Percentiles rank a stretch among this genome's conserved stretches.
These are phyloP conservation scores for Penicillium arizonense DNA, from an alignment of 495 filamentous ascomycete genomes.

Conservation along the genomic window DNA sequence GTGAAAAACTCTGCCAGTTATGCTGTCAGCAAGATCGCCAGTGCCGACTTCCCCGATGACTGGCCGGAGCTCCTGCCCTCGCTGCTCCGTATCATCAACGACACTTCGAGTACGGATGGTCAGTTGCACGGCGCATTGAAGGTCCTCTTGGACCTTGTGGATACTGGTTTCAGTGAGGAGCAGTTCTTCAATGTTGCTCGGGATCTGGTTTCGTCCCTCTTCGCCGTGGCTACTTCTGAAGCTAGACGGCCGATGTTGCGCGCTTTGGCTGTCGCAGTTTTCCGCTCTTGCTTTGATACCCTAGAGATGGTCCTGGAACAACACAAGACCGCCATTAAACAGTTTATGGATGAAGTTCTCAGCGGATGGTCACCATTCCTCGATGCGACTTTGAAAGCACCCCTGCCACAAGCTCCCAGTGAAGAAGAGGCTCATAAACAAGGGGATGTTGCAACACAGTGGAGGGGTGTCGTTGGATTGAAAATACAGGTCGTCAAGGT, in stretches of 20 bases:
- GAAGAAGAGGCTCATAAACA: constrained; percentile 56
- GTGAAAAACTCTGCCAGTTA: constrained; percentile 82
- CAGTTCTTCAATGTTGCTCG: constrained; percentile 88
- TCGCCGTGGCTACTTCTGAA: constrained; percentile 74
- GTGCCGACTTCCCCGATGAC: constrained; percentile 86
- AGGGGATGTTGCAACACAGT: constrained; percentile 47
- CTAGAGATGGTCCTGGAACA: constrained; percentile 94
- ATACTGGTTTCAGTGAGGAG: constrained; percentile 87
- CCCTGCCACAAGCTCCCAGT: constrained; percentile 62
- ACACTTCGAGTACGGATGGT: constrained; percentile 60
- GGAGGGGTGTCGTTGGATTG: constrained; percentile 77
- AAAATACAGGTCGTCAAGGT: constrained; percentile 88
- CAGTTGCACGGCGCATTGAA: constrained; percentile 87
- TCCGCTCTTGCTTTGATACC: constrained; percentile 87
- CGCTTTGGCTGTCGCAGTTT: constrained; percentile 81
- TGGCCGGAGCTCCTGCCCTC: constrained; percentile 85
- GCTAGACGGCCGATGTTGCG: constrained; percentile 70
- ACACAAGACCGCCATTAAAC: constrained; percentile 77
- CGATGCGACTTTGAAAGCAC: constrained; percentile 64
- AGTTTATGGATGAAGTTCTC: constrained; percentile 83
- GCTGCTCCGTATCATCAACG: constrained; percentile 70
- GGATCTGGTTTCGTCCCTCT: constrained; percentile 78
- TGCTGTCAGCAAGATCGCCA: constrained; percentile 94
- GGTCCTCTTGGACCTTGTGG: constrained; percentile 85
- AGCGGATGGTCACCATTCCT: constrained; percentile 87